Percentiles rank a stretch among this genome's conserved stretches.
Conservation (phyloP, 331 rosid species). For the Spiraea crenata region DNA sequence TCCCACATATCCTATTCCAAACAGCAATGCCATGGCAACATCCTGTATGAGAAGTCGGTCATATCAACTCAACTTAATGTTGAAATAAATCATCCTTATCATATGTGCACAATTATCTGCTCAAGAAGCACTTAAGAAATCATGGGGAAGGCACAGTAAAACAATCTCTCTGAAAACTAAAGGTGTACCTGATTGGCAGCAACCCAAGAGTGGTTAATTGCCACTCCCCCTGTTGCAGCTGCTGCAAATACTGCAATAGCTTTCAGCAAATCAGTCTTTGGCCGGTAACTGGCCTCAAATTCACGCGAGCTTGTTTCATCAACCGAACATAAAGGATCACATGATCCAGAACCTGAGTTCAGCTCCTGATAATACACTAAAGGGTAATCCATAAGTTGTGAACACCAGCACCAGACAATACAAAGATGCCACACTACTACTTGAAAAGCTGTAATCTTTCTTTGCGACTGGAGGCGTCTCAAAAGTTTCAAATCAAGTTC, state of each 20-base stretch:
- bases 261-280: constrained; percentile 82
- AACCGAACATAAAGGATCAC: constrained; percentile 84
- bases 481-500: background rate
- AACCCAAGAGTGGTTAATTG: constrained; percentile 94
- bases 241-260: constrained; percentile 74
- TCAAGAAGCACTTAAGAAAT: constrained; percentile 9
- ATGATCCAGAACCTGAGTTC: constrained; percentile 49
- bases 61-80: constrained; percentile 6
- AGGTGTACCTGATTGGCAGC: constrained; percentile 83
- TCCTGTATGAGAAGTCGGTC: constrained; percentile 45
- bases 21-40: constrained; percentile 87
- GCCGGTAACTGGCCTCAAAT: constrained; percentile 57
- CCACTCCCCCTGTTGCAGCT: constrained; percentile 66
- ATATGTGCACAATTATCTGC: background rate
- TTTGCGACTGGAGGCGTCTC: background rate
- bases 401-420: constrained; percentile 9
- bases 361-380: constrained; percentile 48
- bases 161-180: constrained; percentile 24
- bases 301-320: constrained; percentile 71
- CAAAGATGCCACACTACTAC: background rate
- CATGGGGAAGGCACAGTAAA: constrained; percentile 12
- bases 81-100: background rate
- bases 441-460: background rate
- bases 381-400: constrained; percentile 21
- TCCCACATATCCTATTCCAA: constrained; percentile 93